A percentile compares a stretch with the other conserved stretches of the same genome.
Evolutionary conservation across 257 asterid species (phyloP).

Genomic region (Solanum gracilifrons): DNA sequence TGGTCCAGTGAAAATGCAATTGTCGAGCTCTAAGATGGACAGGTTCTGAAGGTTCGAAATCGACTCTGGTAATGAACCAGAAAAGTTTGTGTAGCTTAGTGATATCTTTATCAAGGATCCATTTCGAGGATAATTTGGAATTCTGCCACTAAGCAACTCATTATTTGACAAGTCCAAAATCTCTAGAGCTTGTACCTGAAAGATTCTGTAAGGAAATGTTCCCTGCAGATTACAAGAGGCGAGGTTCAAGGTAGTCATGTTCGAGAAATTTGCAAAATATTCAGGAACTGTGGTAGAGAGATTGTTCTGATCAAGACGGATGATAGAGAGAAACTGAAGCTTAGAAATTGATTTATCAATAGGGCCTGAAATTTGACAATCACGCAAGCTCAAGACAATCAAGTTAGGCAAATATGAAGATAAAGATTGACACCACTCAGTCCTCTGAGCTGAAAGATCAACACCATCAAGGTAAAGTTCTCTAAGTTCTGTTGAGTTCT

Average conservation of each 20-base stretch:
- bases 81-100: slow-evolving; percentile 15
- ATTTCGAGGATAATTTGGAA: neutral
- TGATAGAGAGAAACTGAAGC: slow-evolving; percentile 27
- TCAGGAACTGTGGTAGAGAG: slow-evolving; percentile 18
- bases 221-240: slow-evolving; percentile 27
- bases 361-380: slow-evolving; percentile 36
- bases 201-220: slow-evolving; percentile 18
- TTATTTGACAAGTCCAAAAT: neutral
- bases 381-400: slow-evolving; percentile 29
- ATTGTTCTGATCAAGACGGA: slow-evolving; percentile 1
- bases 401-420: slow-evolving; percentile 30
- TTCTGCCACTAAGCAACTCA: neutral
- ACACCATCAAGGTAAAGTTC: slow-evolving; percentile 37
- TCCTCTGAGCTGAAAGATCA: slow-evolving; percentile 17
- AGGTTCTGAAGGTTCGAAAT: slow-evolving; percentile 16
- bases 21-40: slow-evolving; percentile 9
- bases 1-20: slow-evolving; percentile 17
- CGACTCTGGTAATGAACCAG: slow-evolving; percentile 18
- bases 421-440: slow-evolving; percentile 24
- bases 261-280: slow-evolving; percentile 14
- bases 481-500: slow-evolving; percentile 23
- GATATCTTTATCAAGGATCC: slow-evolving; percentile 7
- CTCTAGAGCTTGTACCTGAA: slow-evolving; percentile 18
- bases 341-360: neutral
- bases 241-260: slow-evolving; percentile 25